Evolutionary conservation across 106 monocot genomes (phyloP).

Genomic region (Dendrobium officinale): DNA sequence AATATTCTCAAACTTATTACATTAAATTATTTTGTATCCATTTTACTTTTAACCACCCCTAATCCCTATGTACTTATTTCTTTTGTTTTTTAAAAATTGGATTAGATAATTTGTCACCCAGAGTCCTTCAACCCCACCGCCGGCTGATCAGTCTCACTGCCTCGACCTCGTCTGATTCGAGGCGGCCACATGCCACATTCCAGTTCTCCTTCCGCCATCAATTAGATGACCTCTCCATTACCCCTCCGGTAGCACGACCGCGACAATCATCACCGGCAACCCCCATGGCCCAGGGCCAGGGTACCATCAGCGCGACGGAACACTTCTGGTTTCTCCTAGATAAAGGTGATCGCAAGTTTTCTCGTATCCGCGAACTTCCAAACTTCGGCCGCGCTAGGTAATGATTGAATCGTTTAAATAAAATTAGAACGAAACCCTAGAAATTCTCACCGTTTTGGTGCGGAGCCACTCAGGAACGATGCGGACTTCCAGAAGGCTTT

Average conservation of each 20-base stretch:
- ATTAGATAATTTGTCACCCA: not conserved
- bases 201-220: not conserved
- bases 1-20: too few species aligned
- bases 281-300: slow-evolving; percentile 1
- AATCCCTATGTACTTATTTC: too few species aligned
- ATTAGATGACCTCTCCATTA: not conserved
- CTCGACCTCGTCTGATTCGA: not conserved
- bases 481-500: slow-evolving; percentile 72
- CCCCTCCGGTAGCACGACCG: not conserved
- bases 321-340: slow-evolving; percentile 66
- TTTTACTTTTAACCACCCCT: too few species aligned
- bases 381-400: slow-evolving; percentile 38
- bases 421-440: not conserved
- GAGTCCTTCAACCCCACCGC: not conserved
- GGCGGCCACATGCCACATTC: not conserved
- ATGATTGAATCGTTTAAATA: not conserved
- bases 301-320: slow-evolving; percentile 30
- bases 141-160: not conserved
- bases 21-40: too few species aligned
- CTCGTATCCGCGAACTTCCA: slow-evolving; percentile 58
- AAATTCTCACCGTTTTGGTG: not conserved
- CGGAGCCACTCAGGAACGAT: slow-evolving; percentile 22
- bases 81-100: too few species aligned
- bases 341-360: slow-evolving; percentile 74
- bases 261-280: not conserved